phyloP scores from a whole-genome alignment of 1,284 basidiomycete genomes.

The Cutaneotrichosporon cavernicola region DNA sequence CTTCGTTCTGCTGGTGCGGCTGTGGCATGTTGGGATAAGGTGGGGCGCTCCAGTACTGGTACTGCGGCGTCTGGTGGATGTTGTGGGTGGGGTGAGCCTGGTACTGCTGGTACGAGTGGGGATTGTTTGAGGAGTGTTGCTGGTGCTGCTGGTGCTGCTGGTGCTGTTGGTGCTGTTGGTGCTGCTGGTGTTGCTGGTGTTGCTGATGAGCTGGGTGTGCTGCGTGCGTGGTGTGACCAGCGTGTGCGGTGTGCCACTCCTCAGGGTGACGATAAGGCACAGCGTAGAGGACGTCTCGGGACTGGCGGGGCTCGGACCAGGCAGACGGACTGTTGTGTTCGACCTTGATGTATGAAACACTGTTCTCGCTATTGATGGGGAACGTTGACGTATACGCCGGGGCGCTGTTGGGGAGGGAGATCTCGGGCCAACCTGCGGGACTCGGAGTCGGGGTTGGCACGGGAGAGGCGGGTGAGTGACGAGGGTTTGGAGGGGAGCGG shows the following conservation, averaged over 20 bases:
- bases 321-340: constrained; percentile 1
- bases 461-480: not conserved
- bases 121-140: not conserved
- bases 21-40: constrained; percentile 9
- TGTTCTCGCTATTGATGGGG: not conserved
- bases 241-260: not conserved
- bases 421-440: not conserved
- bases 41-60: constrained; percentile 12
- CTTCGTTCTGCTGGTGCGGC: constrained; percentile 9
- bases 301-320: constrained; percentile 9
- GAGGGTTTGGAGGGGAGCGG: not conserved
- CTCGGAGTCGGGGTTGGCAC: not conserved
- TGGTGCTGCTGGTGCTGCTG: not conserved
- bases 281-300: constrained; percentile 3
- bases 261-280: constrained; percentile 1
- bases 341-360: not conserved
- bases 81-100: not conserved
- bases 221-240: not conserved
- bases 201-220: not conserved
- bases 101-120: not conserved
- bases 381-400: not conserved
- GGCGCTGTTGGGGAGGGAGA: not conserved
- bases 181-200: not conserved
- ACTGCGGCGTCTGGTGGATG: constrained; percentile 5
- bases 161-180: not conserved